Evolutionary conservation across 768 basidiomycete species (phyloP), one percentile per base, ranked within the genome.

Genomic region (Crucibulum laeve): DNA sequence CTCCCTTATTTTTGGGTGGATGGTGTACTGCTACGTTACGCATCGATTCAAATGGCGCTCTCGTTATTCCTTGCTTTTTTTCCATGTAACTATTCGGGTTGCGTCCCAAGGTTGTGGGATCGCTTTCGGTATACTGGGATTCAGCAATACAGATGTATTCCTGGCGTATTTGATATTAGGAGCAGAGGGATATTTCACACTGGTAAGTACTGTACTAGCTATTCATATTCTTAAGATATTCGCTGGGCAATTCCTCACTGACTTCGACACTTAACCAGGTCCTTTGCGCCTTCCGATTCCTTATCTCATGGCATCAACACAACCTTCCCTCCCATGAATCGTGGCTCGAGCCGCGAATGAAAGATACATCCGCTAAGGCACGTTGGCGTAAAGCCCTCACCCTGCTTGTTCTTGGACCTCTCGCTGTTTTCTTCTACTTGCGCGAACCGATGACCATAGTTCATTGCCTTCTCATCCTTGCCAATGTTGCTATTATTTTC

Each of bases 281-380:
- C 26, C 54, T 67, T 4, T 65, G 64, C 43, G 47, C 64, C 6
- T 63, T 60, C 42, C 59, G 64, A 15, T 65, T 63, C 54, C 53
- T 65, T 41, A 57, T 64, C 18, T 60, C 59, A 11, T 67, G 65
- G 65, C 64, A 67, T 23, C 53, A 63, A 35, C 61, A 59, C 39
- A 65, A 65, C 38, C 51, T 60, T 18, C 50, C 53, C 3, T 50
- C 45, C 7, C 57, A 57, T 7, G 52, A 57, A 25, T 63, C 62
- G n/a, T 67, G 64, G 64, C 55, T 67, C 5, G 65, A 67, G 45
- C 64, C 63, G 10, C 58, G 57, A 19, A 43, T 53, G 21, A 45
- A 39, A 3, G 52, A 52, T 0, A 47, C 43, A 8, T 51, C 54
- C 5, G 43, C 50, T 17, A 25, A 34, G 4, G 44, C 39, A 17